A percentile compares a stretch with the other conserved stretches of the same genome.
These are phyloP conservation scores for Platanthera guangdongensis DNA, from an alignment of 106 monocot species.

Conservation along the genomic window DNA sequence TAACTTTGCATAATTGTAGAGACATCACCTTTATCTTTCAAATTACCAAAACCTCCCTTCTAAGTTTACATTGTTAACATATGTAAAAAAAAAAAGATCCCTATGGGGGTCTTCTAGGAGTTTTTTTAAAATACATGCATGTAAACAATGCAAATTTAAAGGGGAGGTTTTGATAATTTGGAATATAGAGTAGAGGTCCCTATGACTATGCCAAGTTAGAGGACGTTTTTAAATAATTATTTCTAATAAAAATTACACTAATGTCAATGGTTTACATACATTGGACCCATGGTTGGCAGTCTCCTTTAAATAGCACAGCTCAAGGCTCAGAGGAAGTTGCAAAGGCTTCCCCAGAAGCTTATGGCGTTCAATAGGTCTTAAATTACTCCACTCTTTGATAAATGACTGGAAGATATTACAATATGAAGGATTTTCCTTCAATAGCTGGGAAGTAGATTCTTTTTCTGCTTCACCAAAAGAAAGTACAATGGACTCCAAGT, in stretches of 20 bases:
- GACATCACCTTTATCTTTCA: too few species aligned
- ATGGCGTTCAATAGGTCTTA: conserved; percentile 75
- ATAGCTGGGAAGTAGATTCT: conserved; percentile 14
- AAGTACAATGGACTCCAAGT: conserved; percentile 37
- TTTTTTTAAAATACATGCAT: too few species aligned
- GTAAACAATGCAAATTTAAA: too few species aligned
- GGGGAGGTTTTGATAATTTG: too few species aligned
- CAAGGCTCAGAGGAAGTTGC: conserved; percentile 77
- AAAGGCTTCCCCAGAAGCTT: conserved; percentile 87
- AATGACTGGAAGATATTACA: conserved; percentile 43
- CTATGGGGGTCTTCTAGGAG: too few species aligned
- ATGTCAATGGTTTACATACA: conserved; percentile 29
- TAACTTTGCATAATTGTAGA: too few species aligned
- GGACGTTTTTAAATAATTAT: too few species aligned
- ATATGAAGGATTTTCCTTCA: conserved; percentile 49
- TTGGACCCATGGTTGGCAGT: conserved; percentile 49
- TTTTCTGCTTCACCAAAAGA: conserved; percentile 12
- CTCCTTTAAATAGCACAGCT: conserved; percentile 80
- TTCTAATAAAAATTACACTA: not conserved
- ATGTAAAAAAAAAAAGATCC: too few species aligned
- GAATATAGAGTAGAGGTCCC: too few species aligned
- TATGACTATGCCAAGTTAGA: too few species aligned
- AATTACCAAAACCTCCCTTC: too few species aligned
- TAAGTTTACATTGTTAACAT: too few species aligned
- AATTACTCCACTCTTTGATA: conserved; percentile 67